Percentiles rank a stretch among this genome's conserved stretches.
Evolutionary conservation across 768 basidiomycete genomes (phyloP).

Genomic region (Tricholoma sp.): DNA sequence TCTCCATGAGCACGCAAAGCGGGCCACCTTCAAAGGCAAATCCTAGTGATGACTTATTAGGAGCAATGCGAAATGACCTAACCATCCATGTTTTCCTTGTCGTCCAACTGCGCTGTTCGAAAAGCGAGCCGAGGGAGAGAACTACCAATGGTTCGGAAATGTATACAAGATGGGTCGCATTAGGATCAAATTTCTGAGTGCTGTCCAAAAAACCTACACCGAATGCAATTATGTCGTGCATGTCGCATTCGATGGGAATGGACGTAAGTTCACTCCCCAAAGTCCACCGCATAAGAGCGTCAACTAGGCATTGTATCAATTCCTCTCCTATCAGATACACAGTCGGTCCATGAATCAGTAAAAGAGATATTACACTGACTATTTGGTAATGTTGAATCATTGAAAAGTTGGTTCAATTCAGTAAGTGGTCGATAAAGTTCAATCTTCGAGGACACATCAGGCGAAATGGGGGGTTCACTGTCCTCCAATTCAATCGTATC

Average conservation of each 20-base stretch:
- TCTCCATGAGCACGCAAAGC: neutral
- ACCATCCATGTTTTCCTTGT: constrained; percentile 4
- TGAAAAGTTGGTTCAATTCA: constrained; percentile 1
- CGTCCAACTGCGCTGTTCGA: neutral
- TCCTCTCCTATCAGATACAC: neutral
- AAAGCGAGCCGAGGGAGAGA: constrained; percentile 10
- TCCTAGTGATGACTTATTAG: neutral
- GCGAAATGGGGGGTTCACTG: constrained; percentile 6
- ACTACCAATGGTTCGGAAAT: constrained; percentile 13
- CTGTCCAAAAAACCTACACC: constrained; percentile 11
- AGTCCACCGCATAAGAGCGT: constrained; percentile 12
- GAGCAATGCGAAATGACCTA: constrained; percentile 1
- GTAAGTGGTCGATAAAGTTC: constrained; percentile 6
- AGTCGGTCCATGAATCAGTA: neutral
- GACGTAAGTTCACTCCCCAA: constrained; percentile 9
- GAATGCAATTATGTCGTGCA: constrained; percentile 10
- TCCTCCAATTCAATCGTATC: constrained; percentile 17
- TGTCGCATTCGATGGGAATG: constrained; percentile 6
- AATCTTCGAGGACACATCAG: constrained; percentile 4
- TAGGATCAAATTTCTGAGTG: neutral
- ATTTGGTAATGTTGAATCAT: neutral
- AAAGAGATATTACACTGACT: neutral
- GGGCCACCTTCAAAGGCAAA: neutral
- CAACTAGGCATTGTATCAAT: constrained; percentile 9
- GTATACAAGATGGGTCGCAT: constrained; percentile 8